Evolutionary conservation across 805 yeast species (phyloP), one percentile per base, ranked within the genome.

Genomic region (Candida maris): DNA sequence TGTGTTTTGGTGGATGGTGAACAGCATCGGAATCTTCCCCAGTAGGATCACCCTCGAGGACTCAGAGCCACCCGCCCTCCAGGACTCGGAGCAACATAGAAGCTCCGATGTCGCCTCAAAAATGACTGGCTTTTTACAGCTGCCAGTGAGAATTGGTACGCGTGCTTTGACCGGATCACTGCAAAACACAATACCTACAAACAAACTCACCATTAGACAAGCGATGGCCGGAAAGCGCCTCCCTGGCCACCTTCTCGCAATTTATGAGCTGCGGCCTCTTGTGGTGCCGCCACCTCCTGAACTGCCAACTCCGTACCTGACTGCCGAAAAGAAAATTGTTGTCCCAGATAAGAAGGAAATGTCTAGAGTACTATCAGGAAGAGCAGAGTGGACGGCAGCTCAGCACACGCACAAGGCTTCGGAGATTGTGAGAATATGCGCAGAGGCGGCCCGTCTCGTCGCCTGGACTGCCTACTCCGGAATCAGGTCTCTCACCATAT

Each of bases 251-350:
- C 35, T 67, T 6, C 51, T 57, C 2, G 49, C 63, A 10, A 50
- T 68, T 4, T 56, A 68, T 26, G 57, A 62, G 30, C 39, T 59
- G 39, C 47, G 41, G 17, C 56, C 57, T 1, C 32, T 53, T 30
- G 51, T 59, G 4, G 47, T 59, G 3, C 54, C 57, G 3, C 62
- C 65, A 15, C 75, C 76, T 16, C 68, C 72, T 1, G 65, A 59
- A 10, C 39, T 68, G 10, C 76, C 76, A 2, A 56, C 54, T 24
- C 73, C 75, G 0, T 70, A 59, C 44, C 44, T 71, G 25, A 64
- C 64, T 31, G 64, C 64, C 2, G 69, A 69, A 20, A 67, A 64
- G 34, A 56, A 54, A 23, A 46, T 70, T 3, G 54, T 60, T 5
- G 54, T 61, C 6, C 77, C 77, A 0, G 55, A 51, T 1, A 56